Evolutionary conservation across 2,329 filamentous ascomycete genomes (phyloP).

Genomic region (Penicillium sp.): DNA sequence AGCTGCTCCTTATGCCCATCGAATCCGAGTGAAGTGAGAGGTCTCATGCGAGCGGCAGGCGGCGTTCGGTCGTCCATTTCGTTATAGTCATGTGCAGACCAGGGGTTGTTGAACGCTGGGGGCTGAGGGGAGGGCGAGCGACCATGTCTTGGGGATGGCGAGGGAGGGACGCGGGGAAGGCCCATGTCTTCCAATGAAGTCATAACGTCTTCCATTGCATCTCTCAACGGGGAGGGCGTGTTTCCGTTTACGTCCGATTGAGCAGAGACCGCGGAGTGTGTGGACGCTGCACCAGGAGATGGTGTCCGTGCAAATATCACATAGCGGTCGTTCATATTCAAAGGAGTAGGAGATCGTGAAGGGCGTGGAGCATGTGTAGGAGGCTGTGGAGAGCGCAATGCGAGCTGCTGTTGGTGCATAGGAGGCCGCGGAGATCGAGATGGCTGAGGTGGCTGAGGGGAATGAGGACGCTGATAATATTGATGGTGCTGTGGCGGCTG

Average conservation of each 20-base stretch:
- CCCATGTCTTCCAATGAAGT: constrained; percentile 89
- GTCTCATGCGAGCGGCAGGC: constrained; percentile 49
- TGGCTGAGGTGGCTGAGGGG: constrained; percentile 9
- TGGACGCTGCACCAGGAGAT: constrained; percentile 45
- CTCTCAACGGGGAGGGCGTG: constrained; percentile 88
- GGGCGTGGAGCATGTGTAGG: constrained; percentile 14
- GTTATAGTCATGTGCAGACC: constrained; percentile 89
- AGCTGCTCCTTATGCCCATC: constrained; percentile 54
- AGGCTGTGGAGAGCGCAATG: constrained; percentile 17
- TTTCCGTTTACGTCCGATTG: constrained; percentile 65
- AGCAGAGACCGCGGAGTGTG: constrained; percentile 20
- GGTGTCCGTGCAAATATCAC: constrained; percentile 45
- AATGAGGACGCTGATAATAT: constrained; percentile 7
- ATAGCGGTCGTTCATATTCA: constrained; percentile 46
- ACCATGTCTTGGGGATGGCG: constrained; percentile 30
- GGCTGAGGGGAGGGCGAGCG: constrained; percentile 53
- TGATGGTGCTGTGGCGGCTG: constrained; percentile 1
- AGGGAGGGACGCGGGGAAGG: constrained; percentile 55
- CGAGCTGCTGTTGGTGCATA: constrained; percentile 12
- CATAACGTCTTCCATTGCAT: constrained; percentile 98
- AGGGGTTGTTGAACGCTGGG: constrained; percentile 63
- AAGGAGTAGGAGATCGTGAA: constrained; percentile 33
- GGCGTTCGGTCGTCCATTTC: constrained; percentile 41
- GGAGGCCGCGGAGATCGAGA: constrained; percentile 18
- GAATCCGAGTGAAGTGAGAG: constrained; percentile 75